A percentile compares a stretch with the other conserved stretches of the same genome.
These are phyloP conservation scores for Populus davidiana DNA, from an alignment of 345 rosid species.

Conservation along the genomic window DNA sequence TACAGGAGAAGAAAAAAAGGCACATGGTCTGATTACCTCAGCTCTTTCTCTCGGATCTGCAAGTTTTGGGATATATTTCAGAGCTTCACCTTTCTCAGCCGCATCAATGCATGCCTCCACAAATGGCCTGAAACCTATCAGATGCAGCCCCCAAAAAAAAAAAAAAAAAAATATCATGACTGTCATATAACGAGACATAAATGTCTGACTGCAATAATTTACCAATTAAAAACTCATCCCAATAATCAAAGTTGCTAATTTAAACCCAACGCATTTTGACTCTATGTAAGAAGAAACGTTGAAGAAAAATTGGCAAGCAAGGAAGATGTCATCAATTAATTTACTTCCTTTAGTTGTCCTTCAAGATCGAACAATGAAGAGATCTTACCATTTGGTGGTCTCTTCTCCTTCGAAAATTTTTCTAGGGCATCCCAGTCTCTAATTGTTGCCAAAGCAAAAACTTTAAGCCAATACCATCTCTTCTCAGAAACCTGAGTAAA, in stretches of 20 bases:
- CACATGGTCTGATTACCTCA: constrained; percentile 49
- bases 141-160: constrained; percentile 7
- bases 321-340: neutral
- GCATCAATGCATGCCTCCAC: constrained; percentile 94
- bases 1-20: neutral
- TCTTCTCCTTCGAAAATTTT: constrained; percentile 90
- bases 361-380: neutral
- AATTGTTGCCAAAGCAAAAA: constrained; percentile 82
- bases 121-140: constrained; percentile 81
- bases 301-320: neutral
- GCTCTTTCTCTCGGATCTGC: constrained; percentile 87
- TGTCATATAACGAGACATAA: neutral
- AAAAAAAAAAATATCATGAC: neutral
- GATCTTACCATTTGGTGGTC: constrained; percentile 76
- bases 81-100: constrained; percentile 85
- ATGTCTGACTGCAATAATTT: neutral
- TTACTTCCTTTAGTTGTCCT: neutral
- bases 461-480: constrained; percentile 97
- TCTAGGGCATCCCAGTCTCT: constrained; percentile 93
- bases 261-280: neutral
- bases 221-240: neutral
- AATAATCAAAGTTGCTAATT: neutral
- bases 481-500: constrained; percentile 73
- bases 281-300: neutral
- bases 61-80: constrained; percentile 87